Evolutionary conservation across 1,284 basidiomycete species (phyloP).

Genomic region (Agroathelia rolfsii): DNA sequence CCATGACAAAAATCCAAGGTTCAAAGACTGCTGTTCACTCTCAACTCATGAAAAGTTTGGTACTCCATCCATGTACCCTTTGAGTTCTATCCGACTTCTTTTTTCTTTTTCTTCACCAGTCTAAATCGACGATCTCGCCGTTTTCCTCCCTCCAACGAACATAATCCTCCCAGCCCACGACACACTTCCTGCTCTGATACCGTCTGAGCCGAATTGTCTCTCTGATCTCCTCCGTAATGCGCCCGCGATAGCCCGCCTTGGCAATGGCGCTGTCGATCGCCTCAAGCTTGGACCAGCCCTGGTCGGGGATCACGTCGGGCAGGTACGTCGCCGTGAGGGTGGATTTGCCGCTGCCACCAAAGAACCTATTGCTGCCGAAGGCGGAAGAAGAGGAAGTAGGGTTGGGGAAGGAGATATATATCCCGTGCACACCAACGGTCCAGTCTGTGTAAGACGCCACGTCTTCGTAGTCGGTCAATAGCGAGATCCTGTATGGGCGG

Average conservation of each 20-base stretch:
- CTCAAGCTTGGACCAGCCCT: slow-evolving; percentile 88
- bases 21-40: no score
- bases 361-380: slow-evolving; percentile 54
- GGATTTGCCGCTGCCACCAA: slow-evolving; percentile 46
- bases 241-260: slow-evolving; percentile 85
- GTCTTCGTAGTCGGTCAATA: slow-evolving; percentile 89
- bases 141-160: slow-evolving; percentile 54
- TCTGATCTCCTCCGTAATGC: slow-evolving; percentile 77
- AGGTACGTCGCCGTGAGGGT: slow-evolving; percentile 85
- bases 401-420: slow-evolving; percentile 80
- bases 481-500: slow-evolving; percentile 58
- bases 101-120: slow-evolving; percentile 19
- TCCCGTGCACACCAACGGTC: slow-evolving; percentile 87
- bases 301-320: slow-evolving; percentile 87
- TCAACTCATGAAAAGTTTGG: no score
- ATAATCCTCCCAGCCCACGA: slow-evolving; percentile 72
- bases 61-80: no score
- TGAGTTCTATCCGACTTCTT: slow-evolving; percentile 3
- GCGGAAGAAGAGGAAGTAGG: slow-evolving; percentile 38
- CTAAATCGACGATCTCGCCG: no score
- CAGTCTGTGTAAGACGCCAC: slow-evolving; percentile 84
- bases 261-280: slow-evolving; percentile 85
- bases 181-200: slow-evolving; percentile 77
- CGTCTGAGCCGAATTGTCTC: slow-evolving; percentile 69
- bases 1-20: no score